Base-by-base conservation (phyloP, 768 basidiomycete species). In the Boletus subparvulus region DNA sequence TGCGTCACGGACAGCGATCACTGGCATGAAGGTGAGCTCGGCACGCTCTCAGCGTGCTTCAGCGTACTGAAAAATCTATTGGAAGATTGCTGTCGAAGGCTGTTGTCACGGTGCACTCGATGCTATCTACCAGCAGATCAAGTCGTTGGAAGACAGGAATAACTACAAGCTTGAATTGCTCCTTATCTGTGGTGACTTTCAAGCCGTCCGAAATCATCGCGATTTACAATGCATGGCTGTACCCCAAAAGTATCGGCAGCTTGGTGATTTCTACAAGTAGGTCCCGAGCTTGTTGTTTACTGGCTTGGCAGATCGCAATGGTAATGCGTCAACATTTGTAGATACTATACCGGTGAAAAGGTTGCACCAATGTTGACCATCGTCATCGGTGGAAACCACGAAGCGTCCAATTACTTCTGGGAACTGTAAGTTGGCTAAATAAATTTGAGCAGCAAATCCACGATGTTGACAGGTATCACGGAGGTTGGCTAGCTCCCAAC, bases 301-400 rank as follows among this genome's bases (percentile, higher is more conserved):
- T 28, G 39, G 17, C 16, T 28, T 36, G 6, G n/a, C 50, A 37
- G 30, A 43, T 53, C 11, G 24, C 45, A 55, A 21, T 26, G 43
- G 24, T 51, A 21, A 63, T 42, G 3, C 21, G 30, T 56, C 35
- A 47, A 49, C 26, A 55, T 52, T 36, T 54, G 44, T 45, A 92
- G 90, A 65, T 99, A 98, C 71, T 98, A 99, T 67, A 86, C 84
- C 1, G 92, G 93, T 1, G 79, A 88, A 67, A 86, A 79, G 65
- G 74, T 62, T n/a, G 94, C 96, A 3, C 94, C 95, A 0, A 71
- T 96, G 5, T 73, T 96, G 69, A 99, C 97, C 0, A 77, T 99
- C 13, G 85, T 98, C 47, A 97, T 98, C 65, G 97, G 97, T 16
- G 97, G 97, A 10, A 98, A 98, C 68, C 97, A 98, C 70, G 97